phyloP scores from a whole-genome alignment of 179 eudicot species.

The Beta corolliflora region DNA sequence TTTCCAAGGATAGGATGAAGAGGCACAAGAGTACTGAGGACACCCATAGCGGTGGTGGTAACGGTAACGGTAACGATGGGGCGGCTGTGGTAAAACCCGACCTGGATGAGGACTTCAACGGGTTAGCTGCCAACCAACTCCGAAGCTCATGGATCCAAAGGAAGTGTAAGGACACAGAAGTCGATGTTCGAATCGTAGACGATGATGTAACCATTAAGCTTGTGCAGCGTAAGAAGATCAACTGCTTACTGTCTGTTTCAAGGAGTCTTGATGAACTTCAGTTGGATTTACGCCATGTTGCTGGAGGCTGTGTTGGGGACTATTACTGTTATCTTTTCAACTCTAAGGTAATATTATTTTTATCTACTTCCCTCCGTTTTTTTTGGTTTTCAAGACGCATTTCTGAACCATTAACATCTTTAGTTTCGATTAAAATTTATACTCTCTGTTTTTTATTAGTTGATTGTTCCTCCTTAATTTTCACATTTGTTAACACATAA shows the following conservation, averaged over 20 bases:
- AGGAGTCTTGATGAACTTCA: slow-evolving; percentile 79
- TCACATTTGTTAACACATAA: too few relatives aligned
- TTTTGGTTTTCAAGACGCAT: too few relatives aligned
- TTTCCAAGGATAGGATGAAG: slow-evolving; percentile 49
- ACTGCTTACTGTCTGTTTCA: slow-evolving; percentile 67
- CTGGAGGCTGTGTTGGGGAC: slow-evolving; percentile 91
- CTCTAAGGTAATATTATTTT: slow-evolving; percentile 55
- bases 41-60: slow-evolving; percentile 12
- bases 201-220: slow-evolving; percentile 87
- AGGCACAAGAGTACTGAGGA: slow-evolving; percentile 50
- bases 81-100: slow-evolving; percentile 42
- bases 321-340: slow-evolving; percentile 79
- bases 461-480: too few relatives aligned
- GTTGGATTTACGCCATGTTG: slow-evolving; percentile 87
- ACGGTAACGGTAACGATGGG: slow-evolving; percentile 32
- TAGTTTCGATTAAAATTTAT: too few relatives aligned
- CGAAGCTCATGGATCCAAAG: slow-evolving; percentile 92
- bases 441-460: too few relatives aligned
- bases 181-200: slow-evolving; percentile 84
- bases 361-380: too few relatives aligned
- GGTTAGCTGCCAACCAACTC: slow-evolving; percentile 37
- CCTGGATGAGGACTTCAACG: slow-evolving; percentile 44
- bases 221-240: slow-evolving; percentile 72
- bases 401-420: too few relatives aligned
- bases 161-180: slow-evolving; percentile 75